phyloP scores from a whole-genome alignment of 352 stramenopile species.

The Phytophthora citricola region DNA sequence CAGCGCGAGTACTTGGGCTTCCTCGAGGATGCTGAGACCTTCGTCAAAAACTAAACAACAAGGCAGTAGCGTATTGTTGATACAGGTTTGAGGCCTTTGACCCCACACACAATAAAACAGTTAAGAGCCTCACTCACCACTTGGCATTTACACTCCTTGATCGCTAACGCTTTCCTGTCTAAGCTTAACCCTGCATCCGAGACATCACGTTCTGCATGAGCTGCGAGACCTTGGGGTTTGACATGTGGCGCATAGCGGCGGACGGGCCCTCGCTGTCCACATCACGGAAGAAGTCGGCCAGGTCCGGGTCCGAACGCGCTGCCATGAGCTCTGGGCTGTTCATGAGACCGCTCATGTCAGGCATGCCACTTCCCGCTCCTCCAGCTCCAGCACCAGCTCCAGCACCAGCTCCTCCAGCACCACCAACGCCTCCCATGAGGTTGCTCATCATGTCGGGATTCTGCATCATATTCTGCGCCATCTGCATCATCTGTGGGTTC shows the following conservation, averaged over 20 bases:
- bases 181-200: constrained; percentile 50
- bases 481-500: constrained; percentile 91
- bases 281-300: constrained; percentile 85
- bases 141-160: constrained; percentile 23
- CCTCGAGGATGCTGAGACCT: constrained; percentile 69
- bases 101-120: constrained; percentile 24
- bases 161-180: constrained; percentile 25
- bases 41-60: constrained; percentile 73
- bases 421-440: constrained; percentile 73
- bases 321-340: constrained; percentile 81
- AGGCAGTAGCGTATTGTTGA: constrained; percentile 12
- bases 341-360: constrained; percentile 72
- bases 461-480: constrained; percentile 93
- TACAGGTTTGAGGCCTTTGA: constrained; percentile 14
- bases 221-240: constrained; percentile 86
- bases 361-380: constrained; percentile 55
- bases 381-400: constrained; percentile 31
- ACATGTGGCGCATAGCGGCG: constrained; percentile 88
- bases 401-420: constrained; percentile 35
- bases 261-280: constrained; percentile 79
- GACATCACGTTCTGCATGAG: constrained; percentile 80
- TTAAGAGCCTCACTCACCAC: constrained; percentile 26
- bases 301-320: constrained; percentile 72
- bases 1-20: constrained; percentile 87
- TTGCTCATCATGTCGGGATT: constrained; percentile 82